Conservation (phyloP, 257 asterid genomes). For the Primulina eburnea region DNA sequence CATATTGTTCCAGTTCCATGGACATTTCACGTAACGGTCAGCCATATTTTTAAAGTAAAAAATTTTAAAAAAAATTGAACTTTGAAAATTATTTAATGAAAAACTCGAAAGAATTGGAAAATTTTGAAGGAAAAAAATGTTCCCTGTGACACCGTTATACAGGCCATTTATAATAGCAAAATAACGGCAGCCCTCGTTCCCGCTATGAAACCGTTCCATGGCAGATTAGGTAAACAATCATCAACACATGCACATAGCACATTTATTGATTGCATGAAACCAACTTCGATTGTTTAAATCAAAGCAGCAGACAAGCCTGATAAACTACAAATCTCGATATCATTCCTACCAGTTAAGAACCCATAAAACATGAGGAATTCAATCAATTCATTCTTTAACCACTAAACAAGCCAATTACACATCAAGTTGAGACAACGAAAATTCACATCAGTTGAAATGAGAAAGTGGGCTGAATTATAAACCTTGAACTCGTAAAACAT, state of each 20-base stretch:
- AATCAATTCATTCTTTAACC: background rate
- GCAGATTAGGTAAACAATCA: background rate
- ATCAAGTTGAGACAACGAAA: constrained; percentile 1
- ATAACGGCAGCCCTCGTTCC: background rate
- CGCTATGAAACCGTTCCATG: background rate
- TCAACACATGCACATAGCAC: background rate
- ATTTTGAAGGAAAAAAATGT: too few relatives aligned
- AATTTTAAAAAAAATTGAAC: background rate
- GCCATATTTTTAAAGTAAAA: too few relatives aligned
- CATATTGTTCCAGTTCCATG: too few relatives aligned
- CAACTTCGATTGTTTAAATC: constrained; percentile 1
- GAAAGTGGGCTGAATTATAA: constrained; percentile 1
- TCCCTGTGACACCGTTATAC: background rate
- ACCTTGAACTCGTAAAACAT: constrained; percentile 92
- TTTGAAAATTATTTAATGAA: background rate
- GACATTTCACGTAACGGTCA: too few relatives aligned
- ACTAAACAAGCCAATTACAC: constrained; percentile 1
- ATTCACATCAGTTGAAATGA: background rate
- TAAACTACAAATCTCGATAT: constrained; percentile 2
- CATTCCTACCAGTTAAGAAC: constrained; percentile 18
- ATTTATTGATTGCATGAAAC: background rate
- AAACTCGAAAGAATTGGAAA: background rate
- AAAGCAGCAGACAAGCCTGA: background rate
- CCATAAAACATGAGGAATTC: background rate
- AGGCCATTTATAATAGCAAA: background rate